Evolutionary conservation across 306 rosid species (phyloP), one percentile per base, ranked within the genome.

Genomic region (Coriaria nepalensis): DNA sequence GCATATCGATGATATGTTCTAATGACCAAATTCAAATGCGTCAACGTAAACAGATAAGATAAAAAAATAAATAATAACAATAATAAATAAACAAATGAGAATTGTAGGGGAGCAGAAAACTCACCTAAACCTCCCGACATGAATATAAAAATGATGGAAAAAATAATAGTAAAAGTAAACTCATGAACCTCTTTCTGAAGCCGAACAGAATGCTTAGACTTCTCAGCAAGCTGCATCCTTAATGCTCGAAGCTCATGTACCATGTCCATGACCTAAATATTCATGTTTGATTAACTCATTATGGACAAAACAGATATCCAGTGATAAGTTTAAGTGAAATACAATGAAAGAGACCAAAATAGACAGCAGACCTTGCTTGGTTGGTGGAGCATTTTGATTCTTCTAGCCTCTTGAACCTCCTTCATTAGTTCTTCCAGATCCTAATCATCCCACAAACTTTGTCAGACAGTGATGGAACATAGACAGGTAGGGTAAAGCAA

Each of bases 331-430:
- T 40, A 55, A 37, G 6, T 20, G 51, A 37, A 37, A 56, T 43
- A 41, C 36, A 45, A 51, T 35, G 8, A 62, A 35, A 36, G 58
- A 10, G 9, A 64, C 14, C 49, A 38, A 56, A 37, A 50, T 42
- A 50, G 37, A 33, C 46, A 29, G 56, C 54, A 4, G 11, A 82
- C 96, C 94, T 79, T 87, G 92, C 96, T 87, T 35, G 96, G 96
- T 63, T 82, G 92, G 70, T 87, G 96, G 68, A 87, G 80, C 96
- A 87, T 82, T 69, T 79, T 86, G 58, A 86, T 86, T 59, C 96
- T 71, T 59, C 93, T 78, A 68, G 93, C 96, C 67, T 86, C 96
- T 66, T 82, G 96, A 67, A 87, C 96, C 73, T 87, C 96, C 82
- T 75, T 87, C 96, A 87, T 87, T 55, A 87, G 56, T 59, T 87